Base-by-base conservation (phyloP, 495 filamentous ascomycete genomes). In the Podospora didyma region DNA sequence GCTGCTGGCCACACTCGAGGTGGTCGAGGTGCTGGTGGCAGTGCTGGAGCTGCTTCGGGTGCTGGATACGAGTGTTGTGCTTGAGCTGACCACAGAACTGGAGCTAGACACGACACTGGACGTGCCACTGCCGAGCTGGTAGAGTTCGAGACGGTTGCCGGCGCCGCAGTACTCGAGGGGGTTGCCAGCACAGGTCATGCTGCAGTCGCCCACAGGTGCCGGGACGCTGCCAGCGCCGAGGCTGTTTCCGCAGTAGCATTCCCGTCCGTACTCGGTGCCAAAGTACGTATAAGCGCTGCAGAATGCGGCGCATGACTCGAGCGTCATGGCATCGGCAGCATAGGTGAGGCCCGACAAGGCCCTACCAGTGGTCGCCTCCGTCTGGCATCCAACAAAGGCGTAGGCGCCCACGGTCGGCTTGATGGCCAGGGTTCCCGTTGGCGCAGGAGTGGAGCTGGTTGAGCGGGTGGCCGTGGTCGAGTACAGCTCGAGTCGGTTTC, bases 401-500 rank as follows among this genome's bases (percentile, higher is more conserved):
- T 71, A 79, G n/a, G 51, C 59, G 3, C 73, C 70, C 17, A 76
- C 72, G 2, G 63, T 69, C 3, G 64, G 63, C 52, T 68, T 69
- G 53, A 61, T 49, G 14, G 64, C 71, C 2, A 70, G 60, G 0
- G 67, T 69, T 2, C 60, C 65, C 1, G 74, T 75, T 4, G 73
- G 67, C 26, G 66, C 65, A 11, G 63, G 60, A 21, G 59, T 61
- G 9, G 58, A 22, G 37, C 65, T 64, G 4, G 63, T 61, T 11
- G 65, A 42, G 37, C 67, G 66, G 1, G 73, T 73, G 16, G 62
- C 73, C 28, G 75, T 73, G 2, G 71, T 77, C 31, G 67, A 70
- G 51, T 80, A 80, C 28, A 79, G 58, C 54, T 78, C 71, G 19
- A 80, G 57, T 12, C 77, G 66, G 51, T 77, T 69, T 16, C 74